These are phyloP conservation scores for Lodderomyces margitis DNA, from an alignment of 1,139 yeast genomes.

Conservation along the genomic window DNA sequence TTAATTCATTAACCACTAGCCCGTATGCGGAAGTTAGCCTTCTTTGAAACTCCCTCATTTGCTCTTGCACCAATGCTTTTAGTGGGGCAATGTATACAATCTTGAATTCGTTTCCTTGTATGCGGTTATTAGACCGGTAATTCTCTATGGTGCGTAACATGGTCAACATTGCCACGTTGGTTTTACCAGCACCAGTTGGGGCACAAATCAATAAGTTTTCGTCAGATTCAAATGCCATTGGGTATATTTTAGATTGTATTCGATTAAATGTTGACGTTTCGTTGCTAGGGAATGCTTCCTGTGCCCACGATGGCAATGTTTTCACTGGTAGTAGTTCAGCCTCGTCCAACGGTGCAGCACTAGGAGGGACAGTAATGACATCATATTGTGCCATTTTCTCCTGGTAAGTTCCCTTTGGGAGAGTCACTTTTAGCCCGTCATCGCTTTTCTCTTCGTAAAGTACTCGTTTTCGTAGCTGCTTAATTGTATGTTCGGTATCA, in stretches of 20 bases:
- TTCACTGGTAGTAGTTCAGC: conserved; percentile 57
- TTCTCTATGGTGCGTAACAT: conserved; percentile 62
- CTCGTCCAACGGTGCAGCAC: conserved; percentile 52
- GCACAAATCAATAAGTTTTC: conserved; percentile 84
- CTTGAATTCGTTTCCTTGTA: conserved; percentile 61
- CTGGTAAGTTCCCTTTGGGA: conserved; percentile 84
- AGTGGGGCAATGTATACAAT: conserved; percentile 91
- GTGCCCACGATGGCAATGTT: conserved; percentile 80
- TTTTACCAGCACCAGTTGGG: conserved; percentile 98
- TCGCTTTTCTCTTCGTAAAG: conserved; percentile 4
- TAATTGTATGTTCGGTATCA: conserved; percentile 15
- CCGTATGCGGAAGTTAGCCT: conserved; percentile 63
- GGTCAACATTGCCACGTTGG: conserved; percentile 88
- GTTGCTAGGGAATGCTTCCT: conserved; percentile 64
- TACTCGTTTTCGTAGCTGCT: conserved; percentile 14
- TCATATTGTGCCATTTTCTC: conserved; percentile 74
- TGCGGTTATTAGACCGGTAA: conserved; percentile 47
- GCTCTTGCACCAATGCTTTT: conserved; percentile 94
- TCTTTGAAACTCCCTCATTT: conserved; percentile 80
- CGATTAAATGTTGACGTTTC: conserved; percentile 72
- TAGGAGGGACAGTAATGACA: conserved; percentile 78
- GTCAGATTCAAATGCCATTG: conserved; percentile 69
- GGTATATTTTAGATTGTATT: conserved; percentile 81
- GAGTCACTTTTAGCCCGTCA: conserved; percentile 45
- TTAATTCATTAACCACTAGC: conserved; percentile 75